These are phyloP conservation scores for Candida parachauliodes DNA, from an alignment of 805 yeast species.

Conservation along the genomic window DNA sequence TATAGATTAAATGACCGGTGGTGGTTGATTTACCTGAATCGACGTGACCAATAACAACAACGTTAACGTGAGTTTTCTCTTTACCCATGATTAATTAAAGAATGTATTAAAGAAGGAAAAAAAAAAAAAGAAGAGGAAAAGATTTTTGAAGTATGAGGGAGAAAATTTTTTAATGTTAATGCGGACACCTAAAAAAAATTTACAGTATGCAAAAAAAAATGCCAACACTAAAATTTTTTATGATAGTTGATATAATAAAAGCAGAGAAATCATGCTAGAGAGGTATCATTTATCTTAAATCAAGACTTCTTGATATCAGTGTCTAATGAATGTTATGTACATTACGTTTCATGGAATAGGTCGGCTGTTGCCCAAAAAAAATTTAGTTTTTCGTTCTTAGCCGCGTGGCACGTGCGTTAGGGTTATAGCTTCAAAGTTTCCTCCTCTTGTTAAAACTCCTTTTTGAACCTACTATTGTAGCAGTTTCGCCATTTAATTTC, in stretches of 20 bases:
- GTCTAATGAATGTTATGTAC: too few species aligned
- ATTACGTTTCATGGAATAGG: too few species aligned
- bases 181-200: not conserved
- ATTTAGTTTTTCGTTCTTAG: too few species aligned
- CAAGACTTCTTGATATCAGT: too few species aligned
- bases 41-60: conserved; percentile 99
- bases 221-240: too few species aligned
- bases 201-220: too few species aligned
- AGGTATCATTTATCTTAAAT: too few species aligned
- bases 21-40: conserved; percentile 91
- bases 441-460: conserved; percentile 1
- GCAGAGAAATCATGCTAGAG: too few species aligned
- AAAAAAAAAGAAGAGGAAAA: conserved; percentile 7
- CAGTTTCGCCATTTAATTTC: conserved; percentile 13
- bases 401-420: not conserved
- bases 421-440: not conserved
- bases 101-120: conserved; percentile 5
- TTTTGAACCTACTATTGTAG: not conserved
- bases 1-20: conserved; percentile 98
- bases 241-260: too few species aligned
- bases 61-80: conserved; percentile 97
- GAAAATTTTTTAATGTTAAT: conserved; percentile 1
- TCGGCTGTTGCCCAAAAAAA: too few species aligned
- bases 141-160: conserved; percentile 2
- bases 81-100: conserved; percentile 58